Evolutionary conservation across 2,329 filamentous ascomycete species (phyloP), one percentile per base, ranked within the genome.

Genomic region (Incumbomyces lentus): DNA sequence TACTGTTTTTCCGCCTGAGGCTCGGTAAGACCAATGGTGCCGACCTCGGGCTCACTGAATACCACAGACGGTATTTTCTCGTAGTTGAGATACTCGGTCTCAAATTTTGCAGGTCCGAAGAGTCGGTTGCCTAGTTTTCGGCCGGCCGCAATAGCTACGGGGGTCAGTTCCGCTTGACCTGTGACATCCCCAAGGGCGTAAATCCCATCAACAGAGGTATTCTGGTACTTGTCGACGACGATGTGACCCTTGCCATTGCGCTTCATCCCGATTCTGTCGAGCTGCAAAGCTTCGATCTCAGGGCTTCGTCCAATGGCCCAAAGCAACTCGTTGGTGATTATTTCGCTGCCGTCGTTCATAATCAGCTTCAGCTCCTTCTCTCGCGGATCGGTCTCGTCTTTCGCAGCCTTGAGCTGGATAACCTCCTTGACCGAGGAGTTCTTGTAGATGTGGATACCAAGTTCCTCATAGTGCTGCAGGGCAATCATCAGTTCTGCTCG

Each of bases 41-140:
- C 71, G 36, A 73, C 64, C 55, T 72, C 68, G 0, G 71, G 71
- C 54, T 74, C 71, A 1, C 71, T 62, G 57, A 74, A 74, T 40
- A 74, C 66, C n/a, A 74, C 71, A 1, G 71, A 71, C 7, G 71
- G 71, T 49, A 74, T 69, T 55, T 70, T 68, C n/a, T 68, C 64
- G 55, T 74, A 74, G 17, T 66, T 64, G 26, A 74, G 62, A 46
- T 68, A 66, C 40, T 68, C 60, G 19, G 61, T 57, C 44, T 68
- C 66, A 44, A 69, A 57, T 47, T 71, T 63, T 2, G 64, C 56
- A 2, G 68, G 65, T 2, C 71, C 71, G 50, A 74, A 74, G 29
- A 74, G 61, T 31, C 71, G 70, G 57, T 66, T 72, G 29, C 68
- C 64, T 3, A 74, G 68, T 48, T 69, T 67, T 22, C 71, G 68